Evolutionary conservation across 768 basidiomycete species (phyloP), one percentile per base, ranked within the genome.

Genomic region (Lyophyllum decastes): DNA sequence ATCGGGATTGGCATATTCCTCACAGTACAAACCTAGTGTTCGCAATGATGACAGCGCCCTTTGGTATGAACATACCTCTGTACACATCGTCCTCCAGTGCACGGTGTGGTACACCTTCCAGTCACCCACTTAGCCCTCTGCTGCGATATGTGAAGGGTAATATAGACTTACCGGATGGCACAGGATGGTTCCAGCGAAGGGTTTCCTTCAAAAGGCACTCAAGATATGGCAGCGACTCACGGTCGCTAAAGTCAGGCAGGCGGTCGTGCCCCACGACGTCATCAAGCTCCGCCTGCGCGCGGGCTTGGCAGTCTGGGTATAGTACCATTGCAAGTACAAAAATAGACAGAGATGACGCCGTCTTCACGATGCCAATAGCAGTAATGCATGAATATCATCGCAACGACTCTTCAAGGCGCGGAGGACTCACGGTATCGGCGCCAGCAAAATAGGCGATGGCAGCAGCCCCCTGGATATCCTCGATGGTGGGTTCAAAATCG

Each of bases 201-300:
- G 60, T 54, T 52, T 79, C 76, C 40, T 71, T 63, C 24, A 76
- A 45, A 6, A 77, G 57, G 1, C 72, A 73, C 27, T 73, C 67
- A 25, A 78, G 56, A 50, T 78, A 82, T 0, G 76, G 78, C 6
- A 81, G 64, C 27, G 61, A 51, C n/a, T 54, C 54, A 24, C 62
- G 59, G 62, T 75, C 74, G 2, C 61, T 59, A 19, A 75, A 68
- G 4, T 63, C 64, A 0, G 79, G 80, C 17, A 81, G 64, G 1
- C 77, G 66, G 11, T 64, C 69, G 1, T 50, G 19, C 12, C 74
- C 76, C n/a, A 80, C 61, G 2, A 80, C 70, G 0, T 54, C 44
- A 58, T 81, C 79, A 12, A 82, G 69, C 63, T 82, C 79, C 1
- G 67, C 66, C 52, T 78, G 80, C 0, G 77, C 78, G 34, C 63